Percentiles rank a stretch among this genome's conserved stretches.
phyloP scores from a whole-genome alignment of 352 stramenopile species.

The Peronospora belbahrii region DNA sequence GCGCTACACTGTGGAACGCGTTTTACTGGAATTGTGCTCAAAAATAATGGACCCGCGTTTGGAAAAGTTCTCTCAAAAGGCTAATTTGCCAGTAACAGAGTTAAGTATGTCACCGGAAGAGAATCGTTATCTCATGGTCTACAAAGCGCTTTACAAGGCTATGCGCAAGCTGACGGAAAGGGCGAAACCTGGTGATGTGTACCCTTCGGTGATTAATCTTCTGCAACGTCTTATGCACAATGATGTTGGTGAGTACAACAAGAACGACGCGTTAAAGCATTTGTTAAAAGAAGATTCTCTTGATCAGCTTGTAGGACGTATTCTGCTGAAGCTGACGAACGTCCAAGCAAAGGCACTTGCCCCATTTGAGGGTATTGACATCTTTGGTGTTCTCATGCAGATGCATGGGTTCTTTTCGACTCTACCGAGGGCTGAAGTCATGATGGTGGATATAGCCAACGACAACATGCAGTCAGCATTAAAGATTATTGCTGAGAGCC shows the following conservation, averaged over 20 bases:
- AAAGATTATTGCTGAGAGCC: constrained; percentile 53
- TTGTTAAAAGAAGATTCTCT: constrained; percentile 70
- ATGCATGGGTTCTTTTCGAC: constrained; percentile 85
- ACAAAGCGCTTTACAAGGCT: constrained; percentile 62
- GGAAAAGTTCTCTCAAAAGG: constrained; percentile 41
- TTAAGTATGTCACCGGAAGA: constrained; percentile 35
- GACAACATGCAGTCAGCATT: constrained; percentile 69
- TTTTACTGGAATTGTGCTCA: constrained; percentile 64
- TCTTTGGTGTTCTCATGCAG: constrained; percentile 79
- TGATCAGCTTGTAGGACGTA: constrained; percentile 65
- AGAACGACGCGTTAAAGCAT: constrained; percentile 57
- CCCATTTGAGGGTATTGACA: constrained; percentile 70
- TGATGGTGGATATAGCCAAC: constrained; percentile 64
- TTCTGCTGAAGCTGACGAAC: constrained; percentile 59
- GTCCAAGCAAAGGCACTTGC: constrained; percentile 48
- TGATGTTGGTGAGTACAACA: constrained; percentile 74
- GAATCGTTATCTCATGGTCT: constrained; percentile 59
- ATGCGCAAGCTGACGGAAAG: constrained; percentile 49
- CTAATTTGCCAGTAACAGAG: constrained; percentile 32
- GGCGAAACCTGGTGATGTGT: constrained; percentile 59
- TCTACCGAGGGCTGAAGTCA: constrained; percentile 49
- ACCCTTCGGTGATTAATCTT: constrained; percentile 69
- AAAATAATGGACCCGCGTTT: constrained; percentile 71
- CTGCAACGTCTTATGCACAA: constrained; percentile 75
- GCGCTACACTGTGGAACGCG: constrained; percentile 64